phyloP scores from a whole-genome alignment of 495 filamentous ascomycete species.

The Xylaria venustula region DNA sequence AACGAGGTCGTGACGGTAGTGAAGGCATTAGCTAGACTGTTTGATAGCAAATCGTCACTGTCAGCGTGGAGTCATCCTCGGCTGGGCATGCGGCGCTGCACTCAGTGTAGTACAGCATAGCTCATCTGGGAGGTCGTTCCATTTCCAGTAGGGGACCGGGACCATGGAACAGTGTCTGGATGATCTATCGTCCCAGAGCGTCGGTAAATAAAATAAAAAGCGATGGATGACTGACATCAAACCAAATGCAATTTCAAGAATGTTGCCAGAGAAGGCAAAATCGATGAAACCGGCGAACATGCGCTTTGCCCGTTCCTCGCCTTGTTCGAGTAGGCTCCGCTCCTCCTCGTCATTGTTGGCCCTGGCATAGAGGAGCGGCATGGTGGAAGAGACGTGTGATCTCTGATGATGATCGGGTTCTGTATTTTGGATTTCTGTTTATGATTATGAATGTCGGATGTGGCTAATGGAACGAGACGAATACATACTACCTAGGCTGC shows the following conservation, averaged over 20 bases:
- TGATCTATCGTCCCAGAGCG: neutral
- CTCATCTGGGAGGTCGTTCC: neutral
- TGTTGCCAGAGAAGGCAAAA: conserved; percentile 72
- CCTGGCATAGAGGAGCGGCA: conserved; percentile 18
- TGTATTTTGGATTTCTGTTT: too few relatives aligned
- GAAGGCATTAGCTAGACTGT: conserved; percentile 68
- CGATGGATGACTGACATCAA: conserved; percentile 55
- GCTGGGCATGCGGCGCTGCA: neutral
- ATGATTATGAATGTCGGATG: too few relatives aligned
- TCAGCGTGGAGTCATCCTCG: neutral
- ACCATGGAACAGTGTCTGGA: neutral
- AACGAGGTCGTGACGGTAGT: conserved; percentile 71
- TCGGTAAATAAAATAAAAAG: neutral
- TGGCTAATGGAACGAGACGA: too few relatives aligned
- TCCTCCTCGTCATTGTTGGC: conserved; percentile 26
- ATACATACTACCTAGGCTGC: too few relatives aligned
- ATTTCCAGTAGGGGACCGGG: neutral
- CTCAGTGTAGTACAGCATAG: neutral
- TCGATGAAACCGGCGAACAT: conserved; percentile 64
- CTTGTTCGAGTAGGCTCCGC: conserved; percentile 32
- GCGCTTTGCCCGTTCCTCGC: conserved; percentile 36
- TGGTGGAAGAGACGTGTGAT: neutral
- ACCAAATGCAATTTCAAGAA: conserved; percentile 73
- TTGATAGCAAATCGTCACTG: neutral
- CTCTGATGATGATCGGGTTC: too few relatives aligned